Evolutionary conservation across 83 land plant genomes (phyloP).

Genomic region (Diphasiastrum complanatum): DNA sequence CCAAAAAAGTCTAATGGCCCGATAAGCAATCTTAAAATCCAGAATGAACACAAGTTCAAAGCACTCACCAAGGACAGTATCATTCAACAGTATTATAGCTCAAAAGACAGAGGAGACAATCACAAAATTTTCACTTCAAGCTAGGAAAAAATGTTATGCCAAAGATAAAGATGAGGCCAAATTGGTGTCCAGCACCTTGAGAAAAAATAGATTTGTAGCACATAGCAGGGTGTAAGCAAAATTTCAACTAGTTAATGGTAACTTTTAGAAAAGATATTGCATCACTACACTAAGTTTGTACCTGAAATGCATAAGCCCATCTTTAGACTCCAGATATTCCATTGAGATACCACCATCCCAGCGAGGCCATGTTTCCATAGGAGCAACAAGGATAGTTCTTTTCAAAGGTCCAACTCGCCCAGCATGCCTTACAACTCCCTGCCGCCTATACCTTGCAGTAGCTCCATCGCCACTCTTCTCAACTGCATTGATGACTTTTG

Average conservation of each 20-base stretch:
- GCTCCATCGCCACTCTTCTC: constrained; percentile 24
- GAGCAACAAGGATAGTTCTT: constrained; percentile 26
- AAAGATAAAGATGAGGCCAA: too few species aligned
- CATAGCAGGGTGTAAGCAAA: background rate
- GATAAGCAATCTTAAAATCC: background rate
- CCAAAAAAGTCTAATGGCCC: background rate
- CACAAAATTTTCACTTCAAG: too few species aligned
- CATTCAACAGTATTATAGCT: too few species aligned
- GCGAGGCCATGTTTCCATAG: constrained; percentile 33
- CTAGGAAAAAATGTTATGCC: too few species aligned
- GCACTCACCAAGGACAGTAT: too few species aligned
- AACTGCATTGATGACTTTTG: constrained; percentile 37
- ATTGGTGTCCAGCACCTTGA: background rate
- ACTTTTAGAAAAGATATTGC: too few species aligned
- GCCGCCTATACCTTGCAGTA: constrained; percentile 15
- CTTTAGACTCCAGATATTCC: constrained; percentile 30
- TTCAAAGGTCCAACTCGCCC: constrained; percentile 21
- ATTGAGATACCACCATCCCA: constrained; percentile 39
- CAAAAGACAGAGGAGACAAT: too few species aligned
- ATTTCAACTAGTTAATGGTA: background rate
- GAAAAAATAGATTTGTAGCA: background rate
- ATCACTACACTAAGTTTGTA: background rate
- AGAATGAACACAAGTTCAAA: background rate
- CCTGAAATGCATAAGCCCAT: constrained; percentile 35
- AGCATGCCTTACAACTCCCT: constrained; percentile 2